phyloP scores from a whole-genome alignment of 768 basidiomycete species.

The Termitomyces titanicus region DNA sequence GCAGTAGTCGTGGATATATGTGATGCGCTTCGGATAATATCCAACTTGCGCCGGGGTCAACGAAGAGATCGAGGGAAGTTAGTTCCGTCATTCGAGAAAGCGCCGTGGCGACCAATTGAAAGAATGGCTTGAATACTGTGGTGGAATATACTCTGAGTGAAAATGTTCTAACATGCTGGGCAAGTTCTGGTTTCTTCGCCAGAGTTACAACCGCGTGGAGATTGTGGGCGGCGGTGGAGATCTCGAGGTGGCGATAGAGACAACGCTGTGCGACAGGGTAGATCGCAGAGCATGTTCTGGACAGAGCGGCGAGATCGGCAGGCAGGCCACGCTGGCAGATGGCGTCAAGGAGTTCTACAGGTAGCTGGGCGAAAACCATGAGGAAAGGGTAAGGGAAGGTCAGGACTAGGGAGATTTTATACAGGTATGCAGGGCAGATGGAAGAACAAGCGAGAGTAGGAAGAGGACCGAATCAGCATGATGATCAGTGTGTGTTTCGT shows the following conservation, averaged over 20 bases:
- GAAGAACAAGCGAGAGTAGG: slow-evolving; percentile 5
- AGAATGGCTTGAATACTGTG: slow-evolving; percentile 43
- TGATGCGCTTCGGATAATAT: slow-evolving; percentile 35
- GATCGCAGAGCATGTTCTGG: slow-evolving; percentile 38
- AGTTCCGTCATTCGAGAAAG: slow-evolving; percentile 61
- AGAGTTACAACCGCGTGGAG: slow-evolving; percentile 52
- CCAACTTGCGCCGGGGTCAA: slow-evolving; percentile 53
- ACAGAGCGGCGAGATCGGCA: slow-evolving; percentile 45
- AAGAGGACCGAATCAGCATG: slow-evolving; percentile 21
- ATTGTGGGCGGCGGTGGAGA: slow-evolving; percentile 42
- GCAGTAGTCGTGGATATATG: slow-evolving; percentile 45
- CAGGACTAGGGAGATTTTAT: slow-evolving; percentile 20
- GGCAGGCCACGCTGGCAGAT: slow-evolving; percentile 31
- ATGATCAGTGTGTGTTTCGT: slow-evolving; percentile 18
- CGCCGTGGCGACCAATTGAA: slow-evolving; percentile 45
- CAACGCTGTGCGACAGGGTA: slow-evolving; percentile 50
- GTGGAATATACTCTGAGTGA: slow-evolving; percentile 46
- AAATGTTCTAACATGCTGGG: slow-evolving; percentile 59
- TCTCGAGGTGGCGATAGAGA: slow-evolving; percentile 58
- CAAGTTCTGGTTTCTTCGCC: slow-evolving; percentile 52
- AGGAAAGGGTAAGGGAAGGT: slow-evolving; percentile 19
- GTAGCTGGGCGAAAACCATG: slow-evolving; percentile 49
- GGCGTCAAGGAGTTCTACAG: slow-evolving; percentile 59
- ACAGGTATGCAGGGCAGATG: slow-evolving; percentile 15
- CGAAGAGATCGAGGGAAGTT: slow-evolving; percentile 49